Percentiles rank a stretch among this genome's conserved stretches.
Conservation (phyloP, 1,284 basidiomycete species). For the Apiotrichum sp. region DNA sequence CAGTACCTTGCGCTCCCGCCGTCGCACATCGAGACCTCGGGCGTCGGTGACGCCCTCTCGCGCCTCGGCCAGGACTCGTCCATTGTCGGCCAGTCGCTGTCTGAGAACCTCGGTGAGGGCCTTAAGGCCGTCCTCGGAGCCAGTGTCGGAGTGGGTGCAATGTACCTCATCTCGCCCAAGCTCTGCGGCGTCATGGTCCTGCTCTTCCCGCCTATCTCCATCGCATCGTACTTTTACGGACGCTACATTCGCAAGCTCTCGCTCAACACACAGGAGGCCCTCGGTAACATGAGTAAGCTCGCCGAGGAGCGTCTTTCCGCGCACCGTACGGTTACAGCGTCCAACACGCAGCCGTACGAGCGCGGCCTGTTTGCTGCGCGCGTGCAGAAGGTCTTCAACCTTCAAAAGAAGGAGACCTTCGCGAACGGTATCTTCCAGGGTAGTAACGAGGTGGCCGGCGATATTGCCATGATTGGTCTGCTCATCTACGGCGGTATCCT, state of each 20-base stretch:
- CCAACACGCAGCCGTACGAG: conserved; percentile 41
- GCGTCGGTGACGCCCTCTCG: conserved; percentile 44
- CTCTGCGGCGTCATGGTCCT: conserved; percentile 41
- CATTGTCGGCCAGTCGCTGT: conserved; percentile 41
- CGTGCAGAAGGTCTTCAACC: conserved; percentile 37
- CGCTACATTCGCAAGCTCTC: conserved; percentile 42
- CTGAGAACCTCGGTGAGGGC: conserved; percentile 44
- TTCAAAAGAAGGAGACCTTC: conserved; percentile 43
- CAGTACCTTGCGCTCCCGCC: conserved; percentile 43
- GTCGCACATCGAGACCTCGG: conserved; percentile 42
- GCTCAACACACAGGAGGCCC: conserved; percentile 42
- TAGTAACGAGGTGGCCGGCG: conserved; percentile 42
- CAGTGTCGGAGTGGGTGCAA: conserved; percentile 39
- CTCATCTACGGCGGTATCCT: conserved; percentile 43
- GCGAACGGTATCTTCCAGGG: conserved; percentile 45
- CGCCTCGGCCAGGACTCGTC: conserved; percentile 45
- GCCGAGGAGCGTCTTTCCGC: conserved; percentile 44
- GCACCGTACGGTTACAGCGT: conserved; percentile 43
- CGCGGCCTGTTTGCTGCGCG: conserved; percentile 33
- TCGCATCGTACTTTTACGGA: conserved; percentile 44
- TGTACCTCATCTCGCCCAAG: conserved; percentile 44
- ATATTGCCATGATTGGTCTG: conserved; percentile 44
- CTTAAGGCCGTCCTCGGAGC: conserved; percentile 43
- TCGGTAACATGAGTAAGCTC: conserved; percentile 43
- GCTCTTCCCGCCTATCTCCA: conserved; percentile 44